A percentile compares a stretch with the other conserved stretches of the same genome.
Evolutionary conservation across 164 flowering plant species (phyloP).

Genomic region (Piper longum): DNA sequence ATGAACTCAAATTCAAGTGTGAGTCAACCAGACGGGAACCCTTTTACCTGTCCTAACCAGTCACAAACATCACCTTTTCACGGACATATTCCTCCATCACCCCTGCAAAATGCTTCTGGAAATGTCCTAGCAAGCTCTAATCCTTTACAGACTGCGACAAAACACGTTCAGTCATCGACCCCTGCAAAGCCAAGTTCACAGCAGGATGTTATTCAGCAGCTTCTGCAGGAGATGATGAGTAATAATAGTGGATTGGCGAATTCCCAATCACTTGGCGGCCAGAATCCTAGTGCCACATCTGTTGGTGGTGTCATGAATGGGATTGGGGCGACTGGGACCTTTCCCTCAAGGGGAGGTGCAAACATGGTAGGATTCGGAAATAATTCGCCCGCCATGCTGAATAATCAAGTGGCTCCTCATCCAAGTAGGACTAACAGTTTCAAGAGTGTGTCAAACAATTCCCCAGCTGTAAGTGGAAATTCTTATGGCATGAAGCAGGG

Average conservation of each 20-base stretch:
- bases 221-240: constrained; percentile 57
- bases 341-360: not conserved
- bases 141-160: constrained; percentile 6
- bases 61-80: constrained; percentile 36
- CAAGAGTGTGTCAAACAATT: constrained; percentile 12
- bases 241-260: constrained; percentile 14
- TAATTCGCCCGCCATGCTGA: not conserved
- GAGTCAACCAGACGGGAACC: constrained; percentile 38
- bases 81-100: constrained; percentile 22
- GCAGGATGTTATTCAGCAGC: constrained; percentile 72
- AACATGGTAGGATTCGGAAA: constrained; percentile 6
- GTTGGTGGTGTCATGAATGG: constrained; percentile 5
- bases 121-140: constrained; percentile 37
- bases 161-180: constrained; percentile 1
- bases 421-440: constrained; percentile 9
- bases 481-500: constrained; percentile 25
- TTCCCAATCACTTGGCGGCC: constrained; percentile 3
- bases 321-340: not conserved
- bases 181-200: constrained; percentile 34
- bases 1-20: constrained; percentile 42
- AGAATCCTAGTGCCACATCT: constrained; percentile 3
- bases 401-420: constrained; percentile 2
- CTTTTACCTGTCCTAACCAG: constrained; percentile 34
- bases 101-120: constrained; percentile 25
- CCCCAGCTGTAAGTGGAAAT: constrained; percentile 6